Conservation (phyloP, 1,284 basidiomycete genomes). For the Xerocomus subilludens region DNA sequence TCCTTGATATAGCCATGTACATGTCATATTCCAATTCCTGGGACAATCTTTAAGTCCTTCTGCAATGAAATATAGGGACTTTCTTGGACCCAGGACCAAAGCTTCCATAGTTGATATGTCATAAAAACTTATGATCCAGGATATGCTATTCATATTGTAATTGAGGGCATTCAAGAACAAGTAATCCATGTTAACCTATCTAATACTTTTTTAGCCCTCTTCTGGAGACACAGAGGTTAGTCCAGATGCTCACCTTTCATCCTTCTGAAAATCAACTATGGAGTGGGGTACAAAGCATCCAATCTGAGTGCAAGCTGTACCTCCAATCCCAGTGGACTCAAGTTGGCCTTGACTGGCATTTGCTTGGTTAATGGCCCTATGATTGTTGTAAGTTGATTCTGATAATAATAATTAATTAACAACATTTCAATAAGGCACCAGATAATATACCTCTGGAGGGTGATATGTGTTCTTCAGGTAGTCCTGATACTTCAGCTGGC, state of each 20-base stretch:
- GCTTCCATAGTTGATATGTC: slow-evolving; percentile 30
- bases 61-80: background rate
- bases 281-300: slow-evolving; percentile 15
- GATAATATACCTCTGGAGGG: too few relatives aligned
- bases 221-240: too few relatives aligned
- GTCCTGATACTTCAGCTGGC: background rate
- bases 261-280: background rate
- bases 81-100: background rate
- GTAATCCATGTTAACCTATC: slow-evolving; percentile 45
- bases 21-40: slow-evolving; percentile 33
- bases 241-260: background rate
- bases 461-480: too few relatives aligned
- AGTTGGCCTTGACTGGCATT: slow-evolving; percentile 16
- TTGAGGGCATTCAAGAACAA: slow-evolving; percentile 25
- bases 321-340: slow-evolving; percentile 22
- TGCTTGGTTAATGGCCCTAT: slow-evolving; percentile 24
- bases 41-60: background rate
- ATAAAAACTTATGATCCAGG: slow-evolving; percentile 19
- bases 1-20: too few relatives aligned
- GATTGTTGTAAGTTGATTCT: slow-evolving; percentile 30
- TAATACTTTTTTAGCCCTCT: too few relatives aligned
- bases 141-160: slow-evolving; percentile 9
- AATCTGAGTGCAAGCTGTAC: background rate
- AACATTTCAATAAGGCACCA: too few relatives aligned
- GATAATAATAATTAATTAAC: too few relatives aligned